Percentiles rank a stretch among this genome's conserved stretches.
Conservation (phyloP, 2,329 filamentous ascomycete species). For the Aureobasidium namibiae region DNA sequence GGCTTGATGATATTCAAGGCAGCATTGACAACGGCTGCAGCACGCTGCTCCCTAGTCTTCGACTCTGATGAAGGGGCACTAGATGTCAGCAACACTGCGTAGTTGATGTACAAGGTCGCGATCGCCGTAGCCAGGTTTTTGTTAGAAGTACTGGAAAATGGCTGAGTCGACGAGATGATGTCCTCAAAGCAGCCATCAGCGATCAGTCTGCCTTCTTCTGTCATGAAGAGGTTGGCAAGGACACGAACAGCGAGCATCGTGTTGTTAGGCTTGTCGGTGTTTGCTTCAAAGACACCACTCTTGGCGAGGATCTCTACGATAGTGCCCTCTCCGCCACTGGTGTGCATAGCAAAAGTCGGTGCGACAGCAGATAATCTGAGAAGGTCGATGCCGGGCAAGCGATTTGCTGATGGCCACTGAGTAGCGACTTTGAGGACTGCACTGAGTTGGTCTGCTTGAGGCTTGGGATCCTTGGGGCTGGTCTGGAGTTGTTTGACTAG, state of each 20-base stretch:
- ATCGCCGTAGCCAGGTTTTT: conserved; percentile 71
- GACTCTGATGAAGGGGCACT: conserved; percentile 22
- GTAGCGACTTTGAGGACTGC: conserved; percentile 58
- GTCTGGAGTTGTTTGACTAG: conserved; percentile 58
- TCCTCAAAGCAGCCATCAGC: conserved; percentile 52
- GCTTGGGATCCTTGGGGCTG: conserved; percentile 33
- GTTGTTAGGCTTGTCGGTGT: conserved; percentile 61
- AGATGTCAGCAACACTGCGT: conserved; percentile 60
- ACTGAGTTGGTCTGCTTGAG: conserved; percentile 42
- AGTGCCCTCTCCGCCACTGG: conserved; percentile 45
- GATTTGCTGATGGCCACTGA: conserved; percentile 70
- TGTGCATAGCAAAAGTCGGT: conserved; percentile 56
- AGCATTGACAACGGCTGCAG: conserved; percentile 25
- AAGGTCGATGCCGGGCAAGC: conserved; percentile 77
- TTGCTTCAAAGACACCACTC: conserved; percentile 49
- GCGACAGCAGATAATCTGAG: conserved; percentile 71
- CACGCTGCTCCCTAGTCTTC: conserved; percentile 23
- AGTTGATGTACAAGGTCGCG: conserved; percentile 77
- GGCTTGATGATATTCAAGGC: conserved; percentile 25
- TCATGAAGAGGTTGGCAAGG: conserved; percentile 76
- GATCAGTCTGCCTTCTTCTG: conserved; percentile 55
- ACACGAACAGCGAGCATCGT: conserved; percentile 78
- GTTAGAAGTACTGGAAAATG: conserved; percentile 46
- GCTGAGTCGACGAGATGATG: conserved; percentile 55
- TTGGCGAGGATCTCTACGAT: conserved; percentile 53